phyloP scores from a whole-genome alignment of 2,329 filamentous ascomycete species.

The Colletotrichum graminicola region DNA sequence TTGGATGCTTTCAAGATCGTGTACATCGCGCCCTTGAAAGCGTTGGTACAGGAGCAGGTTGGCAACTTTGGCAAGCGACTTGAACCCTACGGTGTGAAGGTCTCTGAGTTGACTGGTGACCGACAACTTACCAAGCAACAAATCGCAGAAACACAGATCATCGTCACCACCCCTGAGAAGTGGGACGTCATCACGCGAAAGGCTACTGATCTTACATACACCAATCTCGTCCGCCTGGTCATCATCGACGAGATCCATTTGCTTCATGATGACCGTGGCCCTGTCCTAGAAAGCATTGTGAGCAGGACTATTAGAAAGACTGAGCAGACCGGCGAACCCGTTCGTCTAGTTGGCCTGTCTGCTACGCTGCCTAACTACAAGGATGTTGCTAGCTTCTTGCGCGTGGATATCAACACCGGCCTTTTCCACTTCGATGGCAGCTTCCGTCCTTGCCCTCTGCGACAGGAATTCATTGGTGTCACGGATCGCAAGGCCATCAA shows the following conservation, averaged over 20 bases:
- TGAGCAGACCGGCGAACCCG: slow-evolving; percentile 93
- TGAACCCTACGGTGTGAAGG: slow-evolving; percentile 89
- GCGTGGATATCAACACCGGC: slow-evolving; percentile 86
- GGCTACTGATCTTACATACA: slow-evolving; percentile 96
- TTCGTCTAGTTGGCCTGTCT: slow-evolving; percentile 91
- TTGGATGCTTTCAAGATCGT: slow-evolving; percentile 98
- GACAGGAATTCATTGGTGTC: slow-evolving; percentile 97
- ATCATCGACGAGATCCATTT: slow-evolving; percentile 99
- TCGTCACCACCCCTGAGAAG: slow-evolving; percentile 98
- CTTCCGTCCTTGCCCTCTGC: slow-evolving; percentile 91
- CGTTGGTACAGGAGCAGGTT: slow-evolving; percentile 96
- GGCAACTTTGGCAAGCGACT: slow-evolving; percentile 95
- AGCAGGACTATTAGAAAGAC: slow-evolving; percentile 92
- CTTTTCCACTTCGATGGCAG: slow-evolving; percentile 97
- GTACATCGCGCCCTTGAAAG: slow-evolving; percentile 96
- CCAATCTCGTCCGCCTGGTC: slow-evolving; percentile 93
- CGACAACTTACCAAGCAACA: slow-evolving; percentile 98
- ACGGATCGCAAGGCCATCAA: slow-evolving; percentile 99
- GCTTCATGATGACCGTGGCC: slow-evolving; percentile 96
- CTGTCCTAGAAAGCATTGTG: slow-evolving; percentile 96
- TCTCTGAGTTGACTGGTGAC: slow-evolving; percentile 97
- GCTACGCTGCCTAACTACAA: slow-evolving; percentile 96
- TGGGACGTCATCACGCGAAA: slow-evolving; percentile 99
- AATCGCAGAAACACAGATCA: slow-evolving; percentile 97
- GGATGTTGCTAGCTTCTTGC: slow-evolving; percentile 94